Conservation (phyloP, 2,329 filamentous ascomycete species). For the Aspergillus quadrilineatus region DNA sequence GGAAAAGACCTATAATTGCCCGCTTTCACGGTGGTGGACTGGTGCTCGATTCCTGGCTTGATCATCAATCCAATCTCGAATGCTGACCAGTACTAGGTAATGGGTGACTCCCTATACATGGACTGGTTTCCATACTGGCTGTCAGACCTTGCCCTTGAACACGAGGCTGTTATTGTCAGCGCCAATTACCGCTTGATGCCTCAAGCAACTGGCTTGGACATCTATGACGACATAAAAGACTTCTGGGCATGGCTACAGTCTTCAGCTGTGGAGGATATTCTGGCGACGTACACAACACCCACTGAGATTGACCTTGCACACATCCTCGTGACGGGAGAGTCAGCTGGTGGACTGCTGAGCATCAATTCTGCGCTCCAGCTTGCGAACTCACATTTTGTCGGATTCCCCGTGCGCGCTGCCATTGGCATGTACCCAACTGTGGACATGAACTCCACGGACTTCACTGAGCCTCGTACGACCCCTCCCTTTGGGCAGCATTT, state of each 20-base stretch:
- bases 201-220: not conserved
- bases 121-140: not conserved
- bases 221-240: not conserved
- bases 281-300: conserved; percentile 11
- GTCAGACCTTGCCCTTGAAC: not conserved
- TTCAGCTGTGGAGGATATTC: conserved; percentile 6
- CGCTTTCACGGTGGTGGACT: not conserved
- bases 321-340: conserved; percentile 30
- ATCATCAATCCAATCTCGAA: not conserved
- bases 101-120: not conserved
- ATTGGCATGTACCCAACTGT: conserved; percentile 36
- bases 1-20: not conserved
- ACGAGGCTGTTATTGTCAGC: not conserved
- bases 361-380: conserved; percentile 28
- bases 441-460: conserved; percentile 25
- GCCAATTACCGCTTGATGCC: not conserved
- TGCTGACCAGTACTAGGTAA: not conserved
- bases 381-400: conserved; percentile 15
- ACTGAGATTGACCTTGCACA: conserved; percentile 27
- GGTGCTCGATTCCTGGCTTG: not conserved
- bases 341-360: conserved; percentile 33
- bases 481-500: conserved; percentile 20
- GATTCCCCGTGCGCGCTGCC: conserved; percentile 14
- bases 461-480: conserved; percentile 12
- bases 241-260: not conserved